phyloP scores from a whole-genome alignment of 192 early-diverging fungal genomes.

The Entrophospora sp. region DNA sequence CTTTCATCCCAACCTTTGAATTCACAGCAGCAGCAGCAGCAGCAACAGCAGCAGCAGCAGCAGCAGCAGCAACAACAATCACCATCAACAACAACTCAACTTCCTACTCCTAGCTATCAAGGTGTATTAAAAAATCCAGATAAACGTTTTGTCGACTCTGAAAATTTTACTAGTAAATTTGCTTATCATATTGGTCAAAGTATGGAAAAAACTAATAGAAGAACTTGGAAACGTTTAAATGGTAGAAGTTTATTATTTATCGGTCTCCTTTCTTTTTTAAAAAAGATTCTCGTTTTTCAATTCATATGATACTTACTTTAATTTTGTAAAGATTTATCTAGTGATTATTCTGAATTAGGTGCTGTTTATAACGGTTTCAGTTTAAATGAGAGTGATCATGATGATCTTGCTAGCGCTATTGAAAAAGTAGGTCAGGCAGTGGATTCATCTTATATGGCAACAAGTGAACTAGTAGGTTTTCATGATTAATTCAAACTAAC shows the following conservation, averaged over 20 bases:
- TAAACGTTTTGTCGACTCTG: slow-evolving; percentile 78
- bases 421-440: slow-evolving; percentile 90
- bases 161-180: slow-evolving; percentile 87
- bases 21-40: no score
- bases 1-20: no score
- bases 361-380: slow-evolving; percentile 94
- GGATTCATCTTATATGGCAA: slow-evolving; percentile 74
- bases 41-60: no score
- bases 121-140: slow-evolving; percentile 63
- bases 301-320: background rate
- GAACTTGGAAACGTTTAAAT: slow-evolving; percentile 60
- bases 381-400: slow-evolving; percentile 60
- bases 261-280: no score
- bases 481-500: background rate
- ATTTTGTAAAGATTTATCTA: slow-evolving; percentile 51
- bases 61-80: no score
- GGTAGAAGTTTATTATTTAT: slow-evolving; percentile 25
- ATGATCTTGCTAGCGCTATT: slow-evolving; percentile 69
- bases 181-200: slow-evolving; percentile 67
- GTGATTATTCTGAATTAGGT: slow-evolving; percentile 80
- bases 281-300: no score
- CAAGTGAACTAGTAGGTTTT: slow-evolving; percentile 51
- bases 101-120: slow-evolving; percentile 48
- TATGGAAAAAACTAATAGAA: slow-evolving; percentile 65
- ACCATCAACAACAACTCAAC: slow-evolving; percentile 17